Percentiles rank a stretch among this genome's conserved stretches.
Evolutionary conservation across 2,329 filamentous ascomycete genomes (phyloP).

Genomic region (Botrytis tulipae): DNA sequence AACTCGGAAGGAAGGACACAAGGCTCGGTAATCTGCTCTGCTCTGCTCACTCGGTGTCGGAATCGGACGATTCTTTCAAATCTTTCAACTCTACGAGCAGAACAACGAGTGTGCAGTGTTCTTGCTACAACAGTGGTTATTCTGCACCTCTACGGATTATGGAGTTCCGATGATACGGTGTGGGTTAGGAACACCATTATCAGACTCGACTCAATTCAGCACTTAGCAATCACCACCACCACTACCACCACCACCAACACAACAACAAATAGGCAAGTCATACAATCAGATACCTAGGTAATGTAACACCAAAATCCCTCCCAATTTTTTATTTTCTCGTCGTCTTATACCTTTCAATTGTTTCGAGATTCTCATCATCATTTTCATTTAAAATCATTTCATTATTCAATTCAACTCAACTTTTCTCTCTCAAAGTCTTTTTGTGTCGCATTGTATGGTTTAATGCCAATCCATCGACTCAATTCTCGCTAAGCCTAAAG

Average conservation of each 20-base stretch:
- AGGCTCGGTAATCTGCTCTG: slow-evolving; percentile 14
- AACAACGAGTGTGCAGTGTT: slow-evolving; percentile 15
- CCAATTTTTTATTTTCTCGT: slow-evolving; percentile 9
- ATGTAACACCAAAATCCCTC: slow-evolving; percentile 20
- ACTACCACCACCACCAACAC: not conserved
- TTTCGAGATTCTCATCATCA: not conserved
- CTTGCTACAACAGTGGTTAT: not conserved
- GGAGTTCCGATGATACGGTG: not conserved
- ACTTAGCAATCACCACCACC: not conserved
- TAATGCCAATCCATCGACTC: slow-evolving; percentile 22
- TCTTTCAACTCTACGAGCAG: not conserved
- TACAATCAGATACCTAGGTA: slow-evolving; percentile 20
- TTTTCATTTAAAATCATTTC: not conserved
- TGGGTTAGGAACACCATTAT: not conserved
- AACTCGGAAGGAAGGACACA: slow-evolving; percentile 17
- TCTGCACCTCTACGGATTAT: not conserved
- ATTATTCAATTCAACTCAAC: not conserved
- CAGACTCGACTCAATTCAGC: slow-evolving; percentile 14
- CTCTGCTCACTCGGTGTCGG: slow-evolving; percentile 11
- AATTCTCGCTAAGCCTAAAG: slow-evolving; percentile 23
- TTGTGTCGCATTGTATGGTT: slow-evolving; percentile 21
- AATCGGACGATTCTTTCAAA: slow-evolving; percentile 11
- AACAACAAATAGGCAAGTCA: slow-evolving; percentile 20
- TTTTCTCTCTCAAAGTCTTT: not conserved
- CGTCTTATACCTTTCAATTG: slow-evolving; percentile 1